Conservation (phyloP, 495 filamentous ascomycete species). For the Aspergillus ellipticus region DNA sequence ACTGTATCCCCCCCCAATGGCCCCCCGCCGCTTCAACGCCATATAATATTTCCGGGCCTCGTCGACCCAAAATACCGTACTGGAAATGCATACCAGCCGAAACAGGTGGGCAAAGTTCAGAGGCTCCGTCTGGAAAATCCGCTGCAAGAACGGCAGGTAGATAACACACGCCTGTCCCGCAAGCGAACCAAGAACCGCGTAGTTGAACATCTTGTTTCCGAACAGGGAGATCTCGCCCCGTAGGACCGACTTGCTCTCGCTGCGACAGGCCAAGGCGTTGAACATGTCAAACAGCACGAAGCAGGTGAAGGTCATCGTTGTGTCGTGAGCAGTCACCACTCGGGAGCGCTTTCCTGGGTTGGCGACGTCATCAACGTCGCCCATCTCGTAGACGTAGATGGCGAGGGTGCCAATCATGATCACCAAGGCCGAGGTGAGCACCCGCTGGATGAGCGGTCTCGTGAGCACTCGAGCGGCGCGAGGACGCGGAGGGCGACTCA, state of each 20-base stretch:
- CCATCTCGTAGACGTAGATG: slow-evolving; percentile 89
- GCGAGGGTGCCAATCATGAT: slow-evolving; percentile 90
- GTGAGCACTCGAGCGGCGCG: slow-evolving; percentile 85
- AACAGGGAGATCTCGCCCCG: slow-evolving; percentile 79
- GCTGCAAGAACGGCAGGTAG: slow-evolving; percentile 88
- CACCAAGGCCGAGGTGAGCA: slow-evolving; percentile 80
- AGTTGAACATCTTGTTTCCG: slow-evolving; percentile 92
- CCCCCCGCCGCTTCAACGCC: slow-evolving; percentile 29
- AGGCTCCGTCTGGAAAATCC: slow-evolving; percentile 92
- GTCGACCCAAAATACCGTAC: slow-evolving; percentile 91
- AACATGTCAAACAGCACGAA: slow-evolving; percentile 99
- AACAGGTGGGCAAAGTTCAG: slow-evolving; percentile 68
- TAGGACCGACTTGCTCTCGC: slow-evolving; percentile 83
- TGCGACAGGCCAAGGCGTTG: slow-evolving; percentile 90
- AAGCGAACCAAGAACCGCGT: slow-evolving; percentile 79
- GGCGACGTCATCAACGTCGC: slow-evolving; percentile 45
- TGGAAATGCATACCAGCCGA: slow-evolving; percentile 67
- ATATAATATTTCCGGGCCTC: slow-evolving; percentile 74
- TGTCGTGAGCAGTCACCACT: slow-evolving; percentile 84
- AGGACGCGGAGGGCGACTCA: slow-evolving; percentile 84
- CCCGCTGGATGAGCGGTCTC: slow-evolving; percentile 70
- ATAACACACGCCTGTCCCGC: slow-evolving; percentile 85
- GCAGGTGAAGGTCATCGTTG: slow-evolving; percentile 98
- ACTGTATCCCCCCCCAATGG: slow-evolving; percentile 42
- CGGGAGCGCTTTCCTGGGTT: slow-evolving; percentile 44